Evolutionary conservation across 495 filamentous ascomycete species (phyloP).

Genomic region (Clavariopsis aquatica): DNA sequence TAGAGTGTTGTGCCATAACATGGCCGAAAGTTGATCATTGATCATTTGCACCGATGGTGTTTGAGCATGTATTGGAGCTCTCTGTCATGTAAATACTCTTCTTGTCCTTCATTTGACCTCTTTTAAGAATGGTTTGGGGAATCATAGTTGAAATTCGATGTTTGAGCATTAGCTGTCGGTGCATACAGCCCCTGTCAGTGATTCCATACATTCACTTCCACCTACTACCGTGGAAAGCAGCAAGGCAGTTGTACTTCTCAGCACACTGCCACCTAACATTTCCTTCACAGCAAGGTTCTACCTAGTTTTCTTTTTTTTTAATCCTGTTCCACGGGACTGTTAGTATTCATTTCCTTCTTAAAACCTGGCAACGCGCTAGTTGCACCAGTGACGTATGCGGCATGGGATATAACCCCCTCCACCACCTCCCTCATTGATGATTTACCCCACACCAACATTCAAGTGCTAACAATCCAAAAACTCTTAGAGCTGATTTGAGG

Average conservation of each 20-base stretch:
- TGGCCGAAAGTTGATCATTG: not conserved
- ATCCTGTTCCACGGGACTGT: not conserved
- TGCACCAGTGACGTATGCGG: constrained; percentile 20
- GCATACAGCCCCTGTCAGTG: not conserved
- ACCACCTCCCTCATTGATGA: constrained; percentile 1
- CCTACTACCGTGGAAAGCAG: not conserved
- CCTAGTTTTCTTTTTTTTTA: not conserved
- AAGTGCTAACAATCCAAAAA: not conserved
- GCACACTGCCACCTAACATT: not conserved
- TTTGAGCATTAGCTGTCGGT: not conserved
- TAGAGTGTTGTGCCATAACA: not conserved
- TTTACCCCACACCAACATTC: constrained; percentile 3
- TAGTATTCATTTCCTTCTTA: not conserved
- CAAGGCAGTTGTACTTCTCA: not conserved
- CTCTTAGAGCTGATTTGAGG: not conserved
- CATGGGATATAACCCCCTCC: not conserved
- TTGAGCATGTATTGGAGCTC: not conserved
- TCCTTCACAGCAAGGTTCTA: not conserved
- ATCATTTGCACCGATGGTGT: not conserved
- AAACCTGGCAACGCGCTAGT: not conserved
- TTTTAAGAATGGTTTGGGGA: not conserved
- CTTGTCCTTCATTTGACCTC: not conserved
- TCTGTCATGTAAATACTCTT: not conserved
- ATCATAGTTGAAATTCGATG: not conserved
- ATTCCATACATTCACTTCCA: not conserved